phyloP scores from a whole-genome alignment of 495 filamentous ascomycete genomes.

The Umbilicaria muhlenbergii region DNA sequence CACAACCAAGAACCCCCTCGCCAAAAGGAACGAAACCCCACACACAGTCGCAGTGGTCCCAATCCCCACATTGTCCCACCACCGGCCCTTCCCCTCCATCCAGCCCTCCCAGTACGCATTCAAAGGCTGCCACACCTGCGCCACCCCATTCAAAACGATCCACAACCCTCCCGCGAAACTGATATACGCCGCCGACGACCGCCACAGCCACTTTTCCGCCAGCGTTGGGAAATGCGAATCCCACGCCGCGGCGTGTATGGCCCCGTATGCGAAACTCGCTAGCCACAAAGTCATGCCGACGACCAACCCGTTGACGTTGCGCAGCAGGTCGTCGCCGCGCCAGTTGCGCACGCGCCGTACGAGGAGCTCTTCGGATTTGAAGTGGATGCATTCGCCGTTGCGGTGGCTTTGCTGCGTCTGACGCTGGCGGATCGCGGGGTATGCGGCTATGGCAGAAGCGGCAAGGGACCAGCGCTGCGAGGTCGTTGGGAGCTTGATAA shows the following conservation, averaged over 20 bases:
- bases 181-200: conserved; percentile 9
- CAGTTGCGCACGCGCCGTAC: background rate
- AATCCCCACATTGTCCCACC: conserved; percentile 4
- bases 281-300: conserved; percentile 5
- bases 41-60: conserved; percentile 5
- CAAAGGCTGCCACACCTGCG: background rate
- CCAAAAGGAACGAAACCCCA: conserved; percentile 10
- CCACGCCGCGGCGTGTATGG: conserved; percentile 17
- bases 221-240: conserved; percentile 15
- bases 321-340: conserved; percentile 3
- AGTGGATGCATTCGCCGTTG: conserved; percentile 1
- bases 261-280: conserved; percentile 8
- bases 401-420: background rate
- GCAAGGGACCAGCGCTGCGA: too few species aligned
- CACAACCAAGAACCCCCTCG: conserved; percentile 16
- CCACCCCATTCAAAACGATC: conserved; percentile 2
- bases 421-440: too few species aligned
- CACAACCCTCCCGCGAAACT: background rate
- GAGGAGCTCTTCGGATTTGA: conserved; percentile 2
- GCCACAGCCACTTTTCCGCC: conserved; percentile 17
- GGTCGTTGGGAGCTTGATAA: too few species aligned
- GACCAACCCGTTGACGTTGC: conserved; percentile 1
- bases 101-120: background rate
- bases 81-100: background rate
- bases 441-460: too few species aligned